Base-by-base conservation (phyloP, 306 rosid species). In the Mimosa pudica region DNA sequence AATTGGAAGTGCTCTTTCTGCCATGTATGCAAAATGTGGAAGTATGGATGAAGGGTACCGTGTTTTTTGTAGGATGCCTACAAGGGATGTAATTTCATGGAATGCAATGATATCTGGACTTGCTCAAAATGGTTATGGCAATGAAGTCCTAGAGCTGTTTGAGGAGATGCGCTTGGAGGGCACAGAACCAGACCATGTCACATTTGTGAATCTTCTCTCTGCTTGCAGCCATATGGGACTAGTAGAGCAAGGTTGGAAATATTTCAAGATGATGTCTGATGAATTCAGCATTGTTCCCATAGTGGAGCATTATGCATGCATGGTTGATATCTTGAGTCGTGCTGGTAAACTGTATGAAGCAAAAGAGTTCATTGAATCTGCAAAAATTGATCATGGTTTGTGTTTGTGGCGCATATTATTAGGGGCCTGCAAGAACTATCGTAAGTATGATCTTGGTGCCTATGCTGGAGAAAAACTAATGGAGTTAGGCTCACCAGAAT, bases 61-160 rank as follows among this genome's bases (percentile, higher is more conserved):
- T 54, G 87, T 90, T 33, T 94, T 94, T 84, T 55, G 87, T 86
- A 87, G 90, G 81, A 90, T 92, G 94, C 86, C 88, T 47, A 47
- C 57, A 12, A 84, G 89, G 81, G 98, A 94, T 85, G 79, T 89
- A 20, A 82, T 92, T 58, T 85, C 98, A 5, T 94, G 92, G 94
- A 94, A 94, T 81, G 97, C 94, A 75, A 94, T 94, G 97, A 90
- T 94, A 86, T 94, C 98, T 18, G 96, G 97, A 68, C 87, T 92
- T 82, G 87, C 97, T 77, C 94, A 92, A 77, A 94, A 92, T 55
- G 94, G 97, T 45, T 81, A 57, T 49, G 98, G 98, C 8, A 62
- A 4, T 8, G 88, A 92, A 69, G 97, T 97, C 66, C 79, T 92
- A 77, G 84, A 87, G 73, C 86, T 92, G 82, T 92, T 94, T 46